Conservation (phyloP, 2,329 filamentous ascomycete species). For the Aspergillus amoenus region DNA sequence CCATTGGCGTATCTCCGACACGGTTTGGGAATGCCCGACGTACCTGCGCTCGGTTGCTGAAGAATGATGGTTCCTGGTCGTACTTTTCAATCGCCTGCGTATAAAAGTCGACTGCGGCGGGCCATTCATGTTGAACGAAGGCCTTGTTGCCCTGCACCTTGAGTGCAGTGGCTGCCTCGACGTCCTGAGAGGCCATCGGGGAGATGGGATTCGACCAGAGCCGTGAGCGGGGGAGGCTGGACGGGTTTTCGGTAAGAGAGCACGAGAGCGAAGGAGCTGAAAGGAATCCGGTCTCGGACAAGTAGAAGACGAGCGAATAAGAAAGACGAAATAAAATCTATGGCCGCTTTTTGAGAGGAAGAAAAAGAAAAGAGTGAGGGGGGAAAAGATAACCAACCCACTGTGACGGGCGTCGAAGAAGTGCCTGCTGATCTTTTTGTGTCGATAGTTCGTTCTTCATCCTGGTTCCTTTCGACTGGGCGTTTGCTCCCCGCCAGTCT, state of each 20-base stretch:
- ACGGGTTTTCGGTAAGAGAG: conserved; percentile 20
- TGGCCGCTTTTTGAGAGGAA: not conserved
- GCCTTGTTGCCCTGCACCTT: conserved; percentile 96
- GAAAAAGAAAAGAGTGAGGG: not conserved
- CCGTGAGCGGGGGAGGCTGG: conserved; percentile 13
- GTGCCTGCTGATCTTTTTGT: not conserved
- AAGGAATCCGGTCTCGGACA: not conserved
- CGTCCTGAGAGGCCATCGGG: conserved; percentile 42
- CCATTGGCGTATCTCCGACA: not conserved
- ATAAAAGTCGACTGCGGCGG: conserved; percentile 77
- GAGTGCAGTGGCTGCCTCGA: conserved; percentile 72
- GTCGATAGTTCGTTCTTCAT: not conserved
- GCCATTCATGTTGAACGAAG: conserved; percentile 86
- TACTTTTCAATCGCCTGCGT: conserved; percentile 82
- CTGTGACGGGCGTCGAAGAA: not conserved
- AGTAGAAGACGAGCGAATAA: not conserved
- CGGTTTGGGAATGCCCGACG: conserved; percentile 28
- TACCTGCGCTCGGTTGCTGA: conserved; percentile 92
- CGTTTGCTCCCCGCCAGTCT: conserved; percentile 24
- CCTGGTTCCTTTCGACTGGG: conserved; percentile 3
- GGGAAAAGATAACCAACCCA: not conserved
- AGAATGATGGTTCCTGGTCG: conserved; percentile 83
- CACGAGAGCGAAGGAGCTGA: conserved; percentile 12
- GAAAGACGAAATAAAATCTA: not conserved
- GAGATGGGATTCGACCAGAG: conserved; percentile 1